Base-by-base conservation (phyloP, 2,329 filamentous ascomycete genomes). In the Remersonia thermophila region DNA sequence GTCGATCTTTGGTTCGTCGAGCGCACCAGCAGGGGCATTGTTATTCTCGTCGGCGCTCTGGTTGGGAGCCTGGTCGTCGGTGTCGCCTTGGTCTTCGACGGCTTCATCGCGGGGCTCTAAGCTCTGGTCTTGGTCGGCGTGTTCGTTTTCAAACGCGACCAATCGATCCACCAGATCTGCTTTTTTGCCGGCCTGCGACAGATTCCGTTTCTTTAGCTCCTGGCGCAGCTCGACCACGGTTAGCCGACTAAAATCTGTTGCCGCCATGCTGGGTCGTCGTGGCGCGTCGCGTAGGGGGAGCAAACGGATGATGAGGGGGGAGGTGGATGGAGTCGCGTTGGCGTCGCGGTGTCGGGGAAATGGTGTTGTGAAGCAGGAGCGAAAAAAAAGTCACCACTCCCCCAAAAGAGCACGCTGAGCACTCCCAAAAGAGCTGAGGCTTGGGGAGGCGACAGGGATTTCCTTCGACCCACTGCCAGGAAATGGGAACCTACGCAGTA, bases 181-280 rank as follows among this genome's bases (percentile, higher is more conserved):
- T 54, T 86, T 83, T 35, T 85, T 66, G 7, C 83, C 83, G 16
- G 72, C 71, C 42, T 76, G 71, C 5, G 75, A 63, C 27, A 87
- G 69, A n/a, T 77, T 76, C 44, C 81, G 73, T 40, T 65, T 67
- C 59, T 83, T 85, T 29, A 87, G 67, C 62, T 86, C 80, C 15
- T 73, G 73, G 57, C 79, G 81, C 40, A 89, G 69, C 51, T 86
- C 80, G 25, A 77, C 66, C 44, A 89, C 83, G 60, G 83, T 87
- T 51, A 78, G 68, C 57, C 62, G 69, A 42, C 56, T 59, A 62
- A 67, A 74, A 47, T 72, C 68, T 35, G 60, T 58, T 32, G 58
- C 52, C 65, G 68, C 71, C 44, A 41, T 59, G 47, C 44, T 34
- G 23, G 31, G 16, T 30, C 26, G 8, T 29, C 28, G 27, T 32